Conservation (phyloP, 2,329 filamentous ascomycete species). For the Ambrosiella cleistominuta region DNA sequence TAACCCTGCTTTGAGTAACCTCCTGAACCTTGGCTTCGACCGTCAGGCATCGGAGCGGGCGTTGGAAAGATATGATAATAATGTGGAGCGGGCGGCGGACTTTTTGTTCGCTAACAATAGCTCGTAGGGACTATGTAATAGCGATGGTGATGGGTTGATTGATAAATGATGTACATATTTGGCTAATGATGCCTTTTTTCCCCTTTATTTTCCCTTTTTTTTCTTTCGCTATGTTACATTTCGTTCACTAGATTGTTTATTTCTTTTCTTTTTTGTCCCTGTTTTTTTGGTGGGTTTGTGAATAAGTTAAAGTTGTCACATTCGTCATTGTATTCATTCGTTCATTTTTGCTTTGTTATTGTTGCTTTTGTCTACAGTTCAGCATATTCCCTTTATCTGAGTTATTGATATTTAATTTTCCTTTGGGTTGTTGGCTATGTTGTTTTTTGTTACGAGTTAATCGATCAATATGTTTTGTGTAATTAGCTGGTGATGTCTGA, state of each 20-base stretch:
- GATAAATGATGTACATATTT: too few species aligned
- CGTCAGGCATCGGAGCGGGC: slow-evolving; percentile 57
- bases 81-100: slow-evolving; percentile 62
- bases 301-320: not conserved
- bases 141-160: too few species aligned
- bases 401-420: not conserved
- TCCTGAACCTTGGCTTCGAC: slow-evolving; percentile 79
- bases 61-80: slow-evolving; percentile 89
- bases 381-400: not conserved
- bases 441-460: not conserved
- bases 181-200: too few species aligned
- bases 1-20: slow-evolving; percentile 74
- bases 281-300: too few species aligned
- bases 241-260: too few species aligned
- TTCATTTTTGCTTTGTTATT: not conserved
- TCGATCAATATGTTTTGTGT: not conserved
- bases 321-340: not conserved
- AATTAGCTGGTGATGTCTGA: not conserved
- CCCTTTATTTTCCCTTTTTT: too few species aligned
- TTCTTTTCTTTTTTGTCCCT: too few species aligned
- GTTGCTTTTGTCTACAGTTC: not conserved
- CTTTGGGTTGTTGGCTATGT: not conserved
- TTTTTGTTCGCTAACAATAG: slow-evolving; percentile 2
- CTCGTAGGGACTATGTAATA: not conserved
- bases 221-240: too few species aligned